Base-by-base conservation (phyloP, 768 basidiomycete species). In the Gloeopeniophorella convolvens region DNA sequence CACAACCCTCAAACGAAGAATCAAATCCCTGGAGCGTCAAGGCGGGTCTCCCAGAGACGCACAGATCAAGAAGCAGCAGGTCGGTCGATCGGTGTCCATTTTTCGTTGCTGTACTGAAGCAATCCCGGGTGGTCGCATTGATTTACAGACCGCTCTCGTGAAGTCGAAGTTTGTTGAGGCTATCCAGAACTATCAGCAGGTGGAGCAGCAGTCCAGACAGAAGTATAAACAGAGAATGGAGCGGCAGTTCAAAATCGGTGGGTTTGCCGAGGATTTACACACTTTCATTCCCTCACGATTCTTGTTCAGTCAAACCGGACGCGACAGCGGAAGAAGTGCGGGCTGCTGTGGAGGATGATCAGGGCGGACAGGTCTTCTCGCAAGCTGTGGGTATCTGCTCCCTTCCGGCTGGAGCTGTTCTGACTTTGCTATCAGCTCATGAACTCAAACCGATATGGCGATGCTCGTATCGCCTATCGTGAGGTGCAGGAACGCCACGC, bases 401-500 rank as follows among this genome's bases (percentile, higher is more conserved):
- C 31, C 13, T 45, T 24, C 48, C 7, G 27, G 18, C 39, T 34
- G 36, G 8, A 16, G 30, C 39, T 15, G n/a, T 32, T 15, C 23
- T 50, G 27, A 43, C 39, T 18, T 37, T 45, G 6, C 16, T n/a
- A 28, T 1, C 58, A 94, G 89, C 75, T 96, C 56, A 76, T 94
- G 73, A 89, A 80, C 70, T 89, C 90, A 39, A 89, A 85, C 67
- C 86, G 89, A n/a, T 89, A 86, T 60, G 92, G 86, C 45, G 85
- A 87, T 62, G 90, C 94, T 39, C 77, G 85, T 46, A 85, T 85
- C 9, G 93, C 94, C 3, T 96, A 94, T 68, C 81, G 84, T 44
- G 95, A 99, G 64, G 95, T 97, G n/a, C 95, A 98, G 70, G 89
- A 86, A 61, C 85, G 95, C 53, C 93, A 98, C 63, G 88, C 87